Evolutionary conservation across 768 basidiomycete genomes (phyloP), one percentile per base, ranked within the genome.

Genomic region (Lactarius tabidus): DNA sequence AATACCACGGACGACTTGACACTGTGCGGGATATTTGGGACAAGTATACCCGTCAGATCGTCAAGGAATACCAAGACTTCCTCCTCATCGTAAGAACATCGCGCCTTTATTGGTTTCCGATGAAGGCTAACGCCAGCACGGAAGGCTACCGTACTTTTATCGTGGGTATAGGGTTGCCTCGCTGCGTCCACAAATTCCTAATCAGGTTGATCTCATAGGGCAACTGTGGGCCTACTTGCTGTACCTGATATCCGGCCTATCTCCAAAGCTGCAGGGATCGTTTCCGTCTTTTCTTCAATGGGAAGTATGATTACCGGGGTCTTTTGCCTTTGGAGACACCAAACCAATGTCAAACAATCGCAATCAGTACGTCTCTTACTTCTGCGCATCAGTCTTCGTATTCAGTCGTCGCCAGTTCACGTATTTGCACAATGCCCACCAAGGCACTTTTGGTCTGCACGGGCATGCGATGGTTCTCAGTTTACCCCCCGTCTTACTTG

Each of bases 251-350:
- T 84, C 20, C 73, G 76, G 23, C 70, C 71, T 35, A 66, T 67
- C 20, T 60, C 70, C 36, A 69, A 66, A 62, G 69, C 68, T 23
- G 76, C 78, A 6, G 78, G 81, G 5, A 78, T 79, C 28, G 71
- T 81, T 6, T 83, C 84, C 6, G 76, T 81, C 15, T 77, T 84
- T 45, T 75, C 79, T 28, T 82, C 84, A 20, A 74, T 85, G n/a
- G 81, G 82, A 6, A 84, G 83, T 66, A 81, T 84, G 61, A 81
- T 83, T 17, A 77, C 81, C 15, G 84, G 82, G 6, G 82, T 84
- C 1, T 85, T 84, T 68, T 82, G 80, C 48, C 81, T 84, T 23
- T 85, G 84, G 84, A 74, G 78, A 61, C 83, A 84, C 68, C 83
- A 84, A 68, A 75, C 78, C 14, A 82, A 82, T 62, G 77, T 77